These are phyloP conservation scores for Spongiforma sp. DNA, from an alignment of 1,284 basidiomycete genomes.

Conservation along the genomic window DNA sequence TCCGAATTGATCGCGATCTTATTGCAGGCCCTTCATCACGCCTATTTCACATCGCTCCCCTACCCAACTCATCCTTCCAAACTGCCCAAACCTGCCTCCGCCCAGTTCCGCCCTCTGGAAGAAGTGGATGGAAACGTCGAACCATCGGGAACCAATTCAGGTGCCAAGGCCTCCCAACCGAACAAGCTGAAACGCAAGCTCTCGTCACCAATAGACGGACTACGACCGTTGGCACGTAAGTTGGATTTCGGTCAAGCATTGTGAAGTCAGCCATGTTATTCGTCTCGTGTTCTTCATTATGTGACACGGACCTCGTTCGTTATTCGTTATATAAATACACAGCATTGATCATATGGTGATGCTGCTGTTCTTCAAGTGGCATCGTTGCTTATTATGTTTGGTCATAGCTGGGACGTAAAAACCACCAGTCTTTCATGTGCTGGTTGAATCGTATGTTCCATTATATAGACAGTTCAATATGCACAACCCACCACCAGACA, in stretches of 20 bases:
- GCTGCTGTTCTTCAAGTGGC: no score
- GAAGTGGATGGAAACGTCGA: constrained; percentile 77
- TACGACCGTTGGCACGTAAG: constrained; percentile 50
- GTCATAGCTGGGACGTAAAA: no score
- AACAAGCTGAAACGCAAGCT: constrained; percentile 57
- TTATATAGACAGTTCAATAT: no score
- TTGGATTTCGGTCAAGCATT: constrained; percentile 48
- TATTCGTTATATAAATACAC: no score
- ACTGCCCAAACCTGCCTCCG: constrained; percentile 73
- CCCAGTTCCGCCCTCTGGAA: constrained; percentile 60
- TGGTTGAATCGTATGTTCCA: no score
- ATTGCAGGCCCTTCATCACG: constrained; percentile 69
- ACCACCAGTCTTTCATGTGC: no score
- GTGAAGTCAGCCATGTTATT: constrained; percentile 6
- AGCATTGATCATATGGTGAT: no score
- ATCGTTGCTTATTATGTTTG: no score
- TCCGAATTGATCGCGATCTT: constrained; percentile 6
- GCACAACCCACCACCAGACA: no score
- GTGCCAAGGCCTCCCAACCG: constrained; percentile 42
- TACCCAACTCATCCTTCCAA: constrained; percentile 84
- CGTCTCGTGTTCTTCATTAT: background rate
- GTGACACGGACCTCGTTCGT: no score
- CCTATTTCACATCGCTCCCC: constrained; percentile 81
- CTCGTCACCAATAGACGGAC: constrained; percentile 42
- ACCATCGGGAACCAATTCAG: constrained; percentile 40